phyloP scores from a whole-genome alignment of 208 protist species.

The Leptomonas seymouri region DNA sequence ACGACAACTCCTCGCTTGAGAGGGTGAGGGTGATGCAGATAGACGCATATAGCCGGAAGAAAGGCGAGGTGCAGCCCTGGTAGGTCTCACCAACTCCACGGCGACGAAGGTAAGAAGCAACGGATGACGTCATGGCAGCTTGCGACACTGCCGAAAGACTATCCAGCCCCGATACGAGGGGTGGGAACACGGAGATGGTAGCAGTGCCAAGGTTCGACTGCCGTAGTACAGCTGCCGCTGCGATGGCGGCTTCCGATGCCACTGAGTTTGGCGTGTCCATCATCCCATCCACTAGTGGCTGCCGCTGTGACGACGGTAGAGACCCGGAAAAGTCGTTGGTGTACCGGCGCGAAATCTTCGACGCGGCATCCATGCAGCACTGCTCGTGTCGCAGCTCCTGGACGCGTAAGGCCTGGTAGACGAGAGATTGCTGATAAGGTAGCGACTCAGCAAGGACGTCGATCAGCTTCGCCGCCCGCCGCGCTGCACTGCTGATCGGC shows the following conservation, averaged over 20 bases:
- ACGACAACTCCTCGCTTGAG: conserved; percentile 3
- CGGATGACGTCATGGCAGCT: not conserved
- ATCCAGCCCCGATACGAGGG: not conserved
- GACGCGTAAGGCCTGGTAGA: not conserved
- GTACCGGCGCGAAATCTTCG: not conserved
- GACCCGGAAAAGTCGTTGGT: not conserved
- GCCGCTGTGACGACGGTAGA: not conserved
- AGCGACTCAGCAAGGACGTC: conserved; percentile 2
- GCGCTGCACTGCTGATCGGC: conserved; percentile 23
- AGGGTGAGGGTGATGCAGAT: not conserved
- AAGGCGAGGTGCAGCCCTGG: conserved; percentile 26
- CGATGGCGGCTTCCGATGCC: not conserved
- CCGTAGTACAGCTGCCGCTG: not conserved
- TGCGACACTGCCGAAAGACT: not conserved
- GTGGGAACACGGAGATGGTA: conserved; percentile 8
- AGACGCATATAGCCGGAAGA: conserved; percentile 16
- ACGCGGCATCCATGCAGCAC: not conserved
- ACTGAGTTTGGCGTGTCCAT: not conserved
- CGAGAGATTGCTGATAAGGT: conserved; percentile 14
- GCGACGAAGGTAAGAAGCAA: conserved; percentile 7
- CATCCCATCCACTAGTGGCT: conserved; percentile 2
- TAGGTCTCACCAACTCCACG: conserved; percentile 13
- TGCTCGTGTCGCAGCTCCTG: conserved; percentile 10
- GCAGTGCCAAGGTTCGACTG: conserved; percentile 3
- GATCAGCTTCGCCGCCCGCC: conserved; percentile 17